A percentile compares a stretch with the other conserved stretches of the same genome.
Evolutionary conservation across 2,329 filamentous ascomycete species (phyloP).

Genomic region (Ciborinia camelliae): DNA sequence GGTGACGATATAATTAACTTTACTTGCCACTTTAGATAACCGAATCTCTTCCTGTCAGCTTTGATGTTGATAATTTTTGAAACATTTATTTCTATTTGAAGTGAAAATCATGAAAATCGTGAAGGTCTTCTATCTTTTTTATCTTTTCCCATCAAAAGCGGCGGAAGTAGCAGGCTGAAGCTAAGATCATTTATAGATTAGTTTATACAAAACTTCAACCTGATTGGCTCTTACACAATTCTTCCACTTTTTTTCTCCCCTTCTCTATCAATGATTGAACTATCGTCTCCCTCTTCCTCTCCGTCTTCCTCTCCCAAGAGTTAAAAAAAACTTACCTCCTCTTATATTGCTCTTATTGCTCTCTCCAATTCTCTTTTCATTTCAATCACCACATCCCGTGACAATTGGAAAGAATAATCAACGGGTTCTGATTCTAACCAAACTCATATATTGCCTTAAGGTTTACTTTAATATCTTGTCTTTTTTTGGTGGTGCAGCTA

Average conservation of each 20-base stretch:
- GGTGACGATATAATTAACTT: not conserved
- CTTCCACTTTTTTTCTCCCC: not conserved
- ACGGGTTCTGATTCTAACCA: too few relatives aligned
- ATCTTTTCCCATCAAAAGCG: not conserved
- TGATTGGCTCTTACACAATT: not conserved
- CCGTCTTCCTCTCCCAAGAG: too few relatives aligned
- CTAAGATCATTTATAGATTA: not conserved
- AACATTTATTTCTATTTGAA: not conserved
- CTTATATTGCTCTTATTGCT: not conserved
- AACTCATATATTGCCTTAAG: not conserved
- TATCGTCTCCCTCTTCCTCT: not conserved
- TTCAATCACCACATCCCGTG: not conserved
- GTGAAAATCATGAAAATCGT: too few relatives aligned
- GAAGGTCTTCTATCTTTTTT: too few relatives aligned
- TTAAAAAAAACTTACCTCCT: not conserved
- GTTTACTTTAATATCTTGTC: not conserved
- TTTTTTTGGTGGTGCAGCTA: too few relatives aligned
- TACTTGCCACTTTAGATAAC: not conserved
- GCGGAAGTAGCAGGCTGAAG: not conserved
- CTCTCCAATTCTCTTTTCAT: not conserved
- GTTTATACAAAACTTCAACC: not conserved
- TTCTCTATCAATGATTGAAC: too few relatives aligned
- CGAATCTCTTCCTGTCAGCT: too few relatives aligned
- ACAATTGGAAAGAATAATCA: too few relatives aligned
- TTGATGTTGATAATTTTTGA: too few relatives aligned